Base-by-base conservation (phyloP, 192 early-diverging fungal genomes). In the Linderina pennispora region DNA sequence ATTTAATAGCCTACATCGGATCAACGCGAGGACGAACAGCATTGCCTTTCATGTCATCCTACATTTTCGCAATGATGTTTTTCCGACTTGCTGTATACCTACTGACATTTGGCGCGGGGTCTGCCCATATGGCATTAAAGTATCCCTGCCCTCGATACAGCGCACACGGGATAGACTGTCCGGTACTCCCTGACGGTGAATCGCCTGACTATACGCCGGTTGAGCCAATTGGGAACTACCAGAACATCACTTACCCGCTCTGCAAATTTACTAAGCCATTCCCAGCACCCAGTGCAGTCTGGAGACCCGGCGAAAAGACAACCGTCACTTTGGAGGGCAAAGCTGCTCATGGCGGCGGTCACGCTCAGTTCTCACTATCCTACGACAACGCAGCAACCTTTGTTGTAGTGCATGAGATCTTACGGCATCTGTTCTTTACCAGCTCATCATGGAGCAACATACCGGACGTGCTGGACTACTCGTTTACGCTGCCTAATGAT, bases 231-330 rank as follows among this genome's bases (percentile, higher is more conserved):
- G 62, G 57, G 8, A 57, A 42, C 17, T 20, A n/a, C 14, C 46
- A 40, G 21, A n/a, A 34, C 4, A 39, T 40, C 9, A 20, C 28
- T 36, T 15, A 48, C 2, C 71, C 59, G 3, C 33, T 80, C 0
- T 80, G 76, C 70, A 78, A 72, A 47, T 33, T 57, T 21, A 43
- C 51, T 23, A 61, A 46, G 15, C 60, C 74, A 10, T 72, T 54
- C 45, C 26, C 22, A 8, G 33, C 43, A 4, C 59, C 67, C 13
- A 48, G 44, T 16, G 40, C 58, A 1, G 50, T 46, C 7, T 74
- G 61, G 65, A 56, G 54, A 21, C 57, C 77, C 4, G 77, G 77
- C 6, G 24, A 58, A n/a, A 38, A 55, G 1, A 45, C 76, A 16
- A 20, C 53, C 17, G 73, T 74, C 0, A 41, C 36, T 3, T 76